Evolutionary conservation across 345 rosid genomes (phyloP), one percentile per base, ranked within the genome.

Genomic region (Salix purpurea): DNA sequence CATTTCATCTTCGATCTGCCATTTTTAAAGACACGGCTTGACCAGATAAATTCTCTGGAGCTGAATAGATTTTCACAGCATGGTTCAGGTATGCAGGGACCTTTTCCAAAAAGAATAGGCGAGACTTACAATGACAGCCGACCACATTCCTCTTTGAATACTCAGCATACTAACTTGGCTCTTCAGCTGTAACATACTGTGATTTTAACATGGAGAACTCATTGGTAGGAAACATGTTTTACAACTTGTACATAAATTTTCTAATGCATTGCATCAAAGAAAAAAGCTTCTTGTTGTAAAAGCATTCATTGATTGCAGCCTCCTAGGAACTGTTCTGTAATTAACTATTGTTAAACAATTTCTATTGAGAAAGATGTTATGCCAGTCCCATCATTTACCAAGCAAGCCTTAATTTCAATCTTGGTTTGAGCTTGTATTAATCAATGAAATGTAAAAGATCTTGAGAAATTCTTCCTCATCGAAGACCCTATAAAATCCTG

Each of bases 1-100:
- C 72, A 56, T 6, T 85, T 75, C 72, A 84, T 70, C 14, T 87
- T 88, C 24, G 84, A 83, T 79, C 78, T 86, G 54, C 85, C 88
- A 10, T 85, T 79, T 74, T 79, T 84, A 23, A 78, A 75, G 78
- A 78, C 79, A 40, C 75, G 68, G 70, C 84, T 86, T 30, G 85
- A 82, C 65, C 74, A 85, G 79, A 68, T 84, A 65, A 85, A 77
- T 15, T 67, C 70, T 2, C 6, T 67, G 18, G 76, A 61, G 71
- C 77, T 28, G 64, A 70, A 65, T 37, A 81, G 70, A 65, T 60
- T 50, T 11, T 58, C 28, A 46, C 73, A 52, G 58, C 52, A 36
- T 54, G 74, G 67, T 50, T 42, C 71, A 36, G 67, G 60, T 26
- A 61, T 21, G 1, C 78, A 73, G 56, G 52, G 34, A n/a, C 16